Conservation (phyloP, 148 eudicot genomes). For the Cornus florida region DNA sequence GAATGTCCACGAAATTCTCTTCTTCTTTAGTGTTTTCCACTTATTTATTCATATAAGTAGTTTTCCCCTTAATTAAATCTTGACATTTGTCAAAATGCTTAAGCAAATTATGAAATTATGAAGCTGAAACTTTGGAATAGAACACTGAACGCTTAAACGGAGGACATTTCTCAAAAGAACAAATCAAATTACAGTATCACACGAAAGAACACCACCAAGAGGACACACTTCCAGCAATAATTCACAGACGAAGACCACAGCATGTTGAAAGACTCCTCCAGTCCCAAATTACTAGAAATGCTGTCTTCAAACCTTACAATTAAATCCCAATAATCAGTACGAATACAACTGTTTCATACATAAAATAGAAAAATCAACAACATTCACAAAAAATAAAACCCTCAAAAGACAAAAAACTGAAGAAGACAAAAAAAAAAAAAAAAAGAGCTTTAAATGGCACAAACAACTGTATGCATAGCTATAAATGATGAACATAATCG, state of each 20-base stretch:
- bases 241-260: conserved; percentile 46
- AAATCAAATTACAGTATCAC: conserved; percentile 46
- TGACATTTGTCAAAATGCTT: neutral
- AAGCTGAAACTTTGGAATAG: neutral
- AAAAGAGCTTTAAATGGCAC: no score
- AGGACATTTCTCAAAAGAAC: conserved; percentile 25
- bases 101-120: neutral
- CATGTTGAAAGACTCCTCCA: conserved; percentile 36
- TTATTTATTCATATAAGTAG: no score
- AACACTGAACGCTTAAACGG: neutral
- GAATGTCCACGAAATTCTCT: no score
- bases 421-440: no score
- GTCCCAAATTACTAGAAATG: conserved; percentile 12
- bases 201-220: conserved; percentile 59
- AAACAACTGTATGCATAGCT: neutral
- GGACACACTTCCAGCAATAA: conserved; percentile 46
- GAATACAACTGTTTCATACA: neutral
- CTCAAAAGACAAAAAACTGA: neutral
- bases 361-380: neutral
- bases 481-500: neutral
- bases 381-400: neutral
- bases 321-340: neutral
- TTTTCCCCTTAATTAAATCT: neutral
- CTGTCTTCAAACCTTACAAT: neutral
- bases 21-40: neutral